Conservation (phyloP, 78 protist species). For the Dictyostelium firmibasis region DNA sequence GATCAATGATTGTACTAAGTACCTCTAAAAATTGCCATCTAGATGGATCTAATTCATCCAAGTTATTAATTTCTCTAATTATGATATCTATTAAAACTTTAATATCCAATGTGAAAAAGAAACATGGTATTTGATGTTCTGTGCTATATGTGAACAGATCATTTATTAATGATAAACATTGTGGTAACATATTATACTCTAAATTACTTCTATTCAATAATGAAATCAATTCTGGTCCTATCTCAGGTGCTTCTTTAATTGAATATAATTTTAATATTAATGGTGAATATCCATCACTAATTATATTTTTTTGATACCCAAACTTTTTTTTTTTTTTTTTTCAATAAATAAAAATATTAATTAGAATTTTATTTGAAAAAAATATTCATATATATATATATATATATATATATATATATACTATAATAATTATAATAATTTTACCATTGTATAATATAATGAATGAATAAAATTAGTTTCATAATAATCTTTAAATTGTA, state of each 20-base stretch:
- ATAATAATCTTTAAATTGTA: conserved; percentile 35
- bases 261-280: conserved; percentile 36
- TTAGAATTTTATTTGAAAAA: neutral
- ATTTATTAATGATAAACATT: conserved; percentile 50
- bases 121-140: conserved; percentile 37
- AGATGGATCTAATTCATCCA: conserved; percentile 66
- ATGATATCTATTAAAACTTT: conserved; percentile 49
- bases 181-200: conserved; percentile 36
- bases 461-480: conserved; percentile 22
- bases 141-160: conserved; percentile 44
- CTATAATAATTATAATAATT: too few species aligned
- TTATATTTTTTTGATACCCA: conserved; percentile 36
- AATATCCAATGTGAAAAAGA: conserved; percentile 61
- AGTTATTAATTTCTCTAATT: conserved; percentile 48
- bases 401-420: neutral
- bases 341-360: neutral
- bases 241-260: conserved; percentile 47
- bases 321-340: neutral
- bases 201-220: conserved; percentile 55
- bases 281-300: conserved; percentile 24
- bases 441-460: conserved; percentile 53
- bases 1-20: neutral
- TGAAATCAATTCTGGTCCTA: conserved; percentile 52
- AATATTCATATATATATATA: neutral
- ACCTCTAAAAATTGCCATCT: conserved; percentile 70